These are phyloP conservation scores for Atalantia buxifolia DNA, from an alignment of 345 rosid species.

Conservation along the genomic window DNA sequence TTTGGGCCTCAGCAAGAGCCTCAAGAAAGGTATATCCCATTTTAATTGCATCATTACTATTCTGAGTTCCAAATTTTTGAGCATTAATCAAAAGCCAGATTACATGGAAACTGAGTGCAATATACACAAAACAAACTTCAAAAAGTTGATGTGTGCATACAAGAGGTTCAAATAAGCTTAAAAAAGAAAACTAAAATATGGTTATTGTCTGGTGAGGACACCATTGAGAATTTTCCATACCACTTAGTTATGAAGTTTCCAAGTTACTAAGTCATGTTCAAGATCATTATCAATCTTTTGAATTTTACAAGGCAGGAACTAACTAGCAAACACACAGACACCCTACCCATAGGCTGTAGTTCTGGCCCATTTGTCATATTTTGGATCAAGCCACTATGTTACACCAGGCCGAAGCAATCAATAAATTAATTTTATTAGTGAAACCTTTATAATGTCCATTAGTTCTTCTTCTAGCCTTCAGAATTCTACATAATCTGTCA, in stretches of 20 bases:
- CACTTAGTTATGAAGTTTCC: not conserved
- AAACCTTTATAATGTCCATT: not conserved
- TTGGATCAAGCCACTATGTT: not conserved
- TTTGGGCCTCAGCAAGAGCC: not conserved
- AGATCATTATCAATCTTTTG: not conserved
- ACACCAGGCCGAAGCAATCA: not conserved
- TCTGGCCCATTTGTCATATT: not conserved
- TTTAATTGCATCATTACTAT: not conserved
- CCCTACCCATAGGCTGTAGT: not conserved
- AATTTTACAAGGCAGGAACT: not conserved
- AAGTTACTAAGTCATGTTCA: not conserved
- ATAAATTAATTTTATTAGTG: not conserved
- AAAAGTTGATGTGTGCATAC: not conserved
- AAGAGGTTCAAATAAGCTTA: not conserved
- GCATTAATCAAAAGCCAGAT: not conserved
- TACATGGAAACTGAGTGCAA: not conserved
- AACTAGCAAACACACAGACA: not conserved
- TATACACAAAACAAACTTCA: not conserved
- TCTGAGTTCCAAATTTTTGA: not conserved
- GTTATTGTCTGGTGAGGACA: not conserved
- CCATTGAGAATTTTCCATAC: not conserved
- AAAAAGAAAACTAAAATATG: too few species aligned
- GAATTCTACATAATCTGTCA: not conserved
- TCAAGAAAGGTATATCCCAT: not conserved
- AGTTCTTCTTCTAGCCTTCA: not conserved